Evolutionary conservation across 2,329 filamentous ascomycete species (phyloP).

Genomic region (Mariannaea elegans): DNA sequence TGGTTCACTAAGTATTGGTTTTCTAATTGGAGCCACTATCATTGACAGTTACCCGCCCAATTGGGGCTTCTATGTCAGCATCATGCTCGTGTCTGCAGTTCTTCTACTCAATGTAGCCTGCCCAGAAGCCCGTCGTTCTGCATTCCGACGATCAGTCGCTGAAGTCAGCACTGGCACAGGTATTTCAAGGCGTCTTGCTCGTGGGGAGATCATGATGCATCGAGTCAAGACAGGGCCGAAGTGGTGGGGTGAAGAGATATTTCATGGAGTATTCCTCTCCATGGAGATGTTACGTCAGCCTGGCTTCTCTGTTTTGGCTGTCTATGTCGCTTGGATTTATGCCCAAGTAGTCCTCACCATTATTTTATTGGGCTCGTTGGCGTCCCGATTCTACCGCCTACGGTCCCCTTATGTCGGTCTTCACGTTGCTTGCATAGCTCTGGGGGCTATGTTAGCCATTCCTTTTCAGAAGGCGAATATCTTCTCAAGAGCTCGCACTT

Average conservation of each 20-base stretch:
- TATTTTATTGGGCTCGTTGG: conserved; percentile 75
- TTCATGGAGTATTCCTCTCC: conserved; percentile 73
- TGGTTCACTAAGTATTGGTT: conserved; percentile 76
- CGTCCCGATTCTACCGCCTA: conserved; percentile 73
- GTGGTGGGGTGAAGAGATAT: conserved; percentile 82
- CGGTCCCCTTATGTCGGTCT: conserved; percentile 72
- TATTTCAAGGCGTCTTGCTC: conserved; percentile 67
- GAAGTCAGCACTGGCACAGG: conserved; percentile 66
- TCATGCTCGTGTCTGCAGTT: conserved; percentile 71
- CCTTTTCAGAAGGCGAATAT: conserved; percentile 77
- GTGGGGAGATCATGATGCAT: conserved; percentile 81
- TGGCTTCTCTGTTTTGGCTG: conserved; percentile 74
- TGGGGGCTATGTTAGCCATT: conserved; percentile 75
- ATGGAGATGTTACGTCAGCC: conserved; percentile 77
- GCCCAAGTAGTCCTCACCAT: conserved; percentile 79
- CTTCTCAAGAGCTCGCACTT: conserved; percentile 71
- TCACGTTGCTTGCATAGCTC: conserved; percentile 70
- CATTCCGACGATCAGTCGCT: conserved; percentile 73
- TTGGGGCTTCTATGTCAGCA: conserved; percentile 81
- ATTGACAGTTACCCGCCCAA: conserved; percentile 71
- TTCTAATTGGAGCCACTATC: conserved; percentile 74
- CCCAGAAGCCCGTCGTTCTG: conserved; percentile 76
- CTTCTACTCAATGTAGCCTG: conserved; percentile 75
- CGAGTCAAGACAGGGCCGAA: conserved; percentile 74
- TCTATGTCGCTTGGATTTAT: conserved; percentile 84